Evolutionary conservation across 257 asterid species (phyloP).

Genomic region (Petunia axillaris): DNA sequence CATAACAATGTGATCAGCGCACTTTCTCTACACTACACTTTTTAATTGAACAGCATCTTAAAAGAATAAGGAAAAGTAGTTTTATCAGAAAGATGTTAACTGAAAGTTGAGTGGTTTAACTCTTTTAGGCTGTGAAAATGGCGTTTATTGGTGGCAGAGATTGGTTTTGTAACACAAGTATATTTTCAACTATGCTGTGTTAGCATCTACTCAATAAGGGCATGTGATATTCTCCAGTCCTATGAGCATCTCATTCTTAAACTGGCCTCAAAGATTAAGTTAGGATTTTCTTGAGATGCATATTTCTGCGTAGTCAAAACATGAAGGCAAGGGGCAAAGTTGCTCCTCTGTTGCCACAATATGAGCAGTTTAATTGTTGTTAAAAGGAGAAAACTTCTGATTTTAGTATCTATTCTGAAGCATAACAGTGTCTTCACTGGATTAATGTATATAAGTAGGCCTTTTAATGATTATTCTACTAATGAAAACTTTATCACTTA

Average conservation of each 20-base stretch:
- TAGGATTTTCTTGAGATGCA: constrained; percentile 6
- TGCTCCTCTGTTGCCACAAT: background rate
- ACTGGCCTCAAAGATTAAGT: background rate
- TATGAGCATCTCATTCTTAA: background rate
- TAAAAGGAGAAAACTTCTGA: constrained; percentile 2
- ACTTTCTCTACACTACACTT: background rate
- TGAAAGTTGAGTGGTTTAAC: background rate
- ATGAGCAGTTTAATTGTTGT: constrained; percentile 1
- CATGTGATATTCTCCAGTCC: background rate
- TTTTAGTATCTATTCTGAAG: constrained; percentile 4
- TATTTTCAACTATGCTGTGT: background rate
- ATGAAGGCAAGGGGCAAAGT: background rate
- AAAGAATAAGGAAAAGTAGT: background rate
- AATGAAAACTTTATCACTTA: constrained; percentile 29
- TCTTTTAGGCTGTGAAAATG: background rate
- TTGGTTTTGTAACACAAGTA: background rate
- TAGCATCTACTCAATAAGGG: background rate
- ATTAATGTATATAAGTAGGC: constrained; percentile 20
- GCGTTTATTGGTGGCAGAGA: background rate
- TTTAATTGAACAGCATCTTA: background rate
- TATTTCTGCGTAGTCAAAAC: background rate
- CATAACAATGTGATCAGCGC: background rate
- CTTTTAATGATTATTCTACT: constrained; percentile 20
- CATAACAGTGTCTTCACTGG: background rate
- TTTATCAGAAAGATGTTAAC: background rate